A percentile compares a stretch with the other conserved stretches of the same genome.
Conservation (phyloP, 495 filamentous ascomycete species). For the Aspergillus bertholletiae region DNA sequence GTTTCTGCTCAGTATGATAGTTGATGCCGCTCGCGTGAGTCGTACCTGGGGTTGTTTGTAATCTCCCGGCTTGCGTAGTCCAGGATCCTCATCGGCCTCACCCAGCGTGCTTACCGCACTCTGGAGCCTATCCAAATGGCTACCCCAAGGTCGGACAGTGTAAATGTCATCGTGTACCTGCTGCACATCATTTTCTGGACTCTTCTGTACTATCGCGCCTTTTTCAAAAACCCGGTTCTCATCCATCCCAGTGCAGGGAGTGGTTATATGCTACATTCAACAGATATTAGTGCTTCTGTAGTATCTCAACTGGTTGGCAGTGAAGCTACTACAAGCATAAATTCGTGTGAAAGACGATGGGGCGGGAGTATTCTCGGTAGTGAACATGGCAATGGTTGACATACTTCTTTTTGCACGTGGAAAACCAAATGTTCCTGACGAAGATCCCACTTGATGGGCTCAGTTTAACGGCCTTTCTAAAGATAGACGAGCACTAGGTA, state of each 20-base stretch:
- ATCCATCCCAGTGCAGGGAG: background rate
- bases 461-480: too few species aligned
- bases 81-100: conserved; percentile 16
- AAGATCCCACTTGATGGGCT: too few species aligned
- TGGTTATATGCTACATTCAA: background rate
- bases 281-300: background rate
- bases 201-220: background rate
- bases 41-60: conserved; percentile 19
- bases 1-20: conserved; percentile 1
- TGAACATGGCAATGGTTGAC: too few species aligned
- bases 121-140: background rate
- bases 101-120: conserved; percentile 2
- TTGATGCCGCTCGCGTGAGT: background rate
- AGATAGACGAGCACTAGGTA: too few species aligned
- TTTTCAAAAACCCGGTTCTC: background rate
- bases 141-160: conserved; percentile 3
- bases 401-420: too few species aligned
- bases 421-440: too few species aligned
- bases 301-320: too few species aligned
- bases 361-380: background rate
- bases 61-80: conserved; percentile 17
- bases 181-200: background rate
- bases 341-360: background rate
- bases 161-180: conserved; percentile 1
- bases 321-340: background rate